Percentiles rank a stretch among this genome's conserved stretches.
These are phyloP conservation scores for Lactarius deliciosus DNA, from an alignment of 768 basidiomycete genomes.

Conservation along the genomic window DNA sequence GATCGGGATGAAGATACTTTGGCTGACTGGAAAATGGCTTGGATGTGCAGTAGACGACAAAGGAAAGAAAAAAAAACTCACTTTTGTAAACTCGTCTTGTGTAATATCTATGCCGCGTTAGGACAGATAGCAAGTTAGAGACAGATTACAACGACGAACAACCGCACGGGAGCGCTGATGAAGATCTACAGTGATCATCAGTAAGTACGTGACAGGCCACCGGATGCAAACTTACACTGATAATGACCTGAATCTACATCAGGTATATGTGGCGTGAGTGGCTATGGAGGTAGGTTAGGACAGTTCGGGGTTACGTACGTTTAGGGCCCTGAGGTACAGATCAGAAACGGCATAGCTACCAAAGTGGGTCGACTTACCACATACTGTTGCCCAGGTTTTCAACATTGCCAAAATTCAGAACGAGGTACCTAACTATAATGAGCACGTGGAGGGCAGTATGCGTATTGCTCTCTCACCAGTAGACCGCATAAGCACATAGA, in stretches of 20 bases:
- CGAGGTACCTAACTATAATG: not conserved
- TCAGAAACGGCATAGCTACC: not conserved
- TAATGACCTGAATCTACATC: not conserved
- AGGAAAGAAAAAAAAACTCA: not conserved
- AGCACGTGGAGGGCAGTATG: not conserved
- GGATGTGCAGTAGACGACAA: not conserved
- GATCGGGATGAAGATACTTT: not conserved
- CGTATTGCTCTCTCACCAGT: not conserved
- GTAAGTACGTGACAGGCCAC: not conserved
- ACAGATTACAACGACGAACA: not conserved
- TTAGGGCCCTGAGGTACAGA: not conserved
- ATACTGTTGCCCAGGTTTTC: not conserved
- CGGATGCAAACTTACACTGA: not conserved
- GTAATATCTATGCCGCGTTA: not conserved
- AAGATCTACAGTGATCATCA: not conserved
- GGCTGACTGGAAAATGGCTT: not conserved
- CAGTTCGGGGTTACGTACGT: not conserved
- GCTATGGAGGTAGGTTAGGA: not conserved
- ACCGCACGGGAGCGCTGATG: not conserved
- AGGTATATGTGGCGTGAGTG: not conserved
- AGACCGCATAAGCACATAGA: not conserved
- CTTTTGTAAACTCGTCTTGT: not conserved
- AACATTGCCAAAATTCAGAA: not conserved
- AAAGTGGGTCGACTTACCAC: not conserved
- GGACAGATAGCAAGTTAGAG: not conserved